Percentiles rank a stretch among this genome's conserved stretches.
Evolutionary conservation across 2,329 filamentous ascomycete species (phyloP).

Genomic region (Colletotrichum chlorophyti): DNA sequence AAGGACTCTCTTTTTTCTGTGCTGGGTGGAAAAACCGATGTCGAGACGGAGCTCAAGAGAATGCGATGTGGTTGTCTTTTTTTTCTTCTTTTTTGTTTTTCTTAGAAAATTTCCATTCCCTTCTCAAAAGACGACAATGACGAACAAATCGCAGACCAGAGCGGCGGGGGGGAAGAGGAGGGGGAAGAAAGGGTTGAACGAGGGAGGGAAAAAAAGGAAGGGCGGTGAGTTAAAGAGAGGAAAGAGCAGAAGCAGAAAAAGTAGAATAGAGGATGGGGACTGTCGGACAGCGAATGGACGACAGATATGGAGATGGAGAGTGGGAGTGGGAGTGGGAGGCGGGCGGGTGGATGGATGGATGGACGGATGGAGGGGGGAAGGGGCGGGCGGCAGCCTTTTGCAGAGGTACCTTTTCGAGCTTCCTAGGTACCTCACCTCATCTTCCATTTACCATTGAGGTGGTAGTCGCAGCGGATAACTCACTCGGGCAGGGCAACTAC

Average conservation of each 20-base stretch:
- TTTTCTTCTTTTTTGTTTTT: conserved; percentile 14
- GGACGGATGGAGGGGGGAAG: conserved; percentile 18
- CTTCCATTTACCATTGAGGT: no score
- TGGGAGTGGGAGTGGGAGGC: conserved; percentile 36
- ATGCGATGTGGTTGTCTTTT: conserved; percentile 13
- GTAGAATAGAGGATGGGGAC: conserved; percentile 42
- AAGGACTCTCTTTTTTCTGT: conserved; percentile 12
- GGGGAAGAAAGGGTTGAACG: conserved; percentile 35
- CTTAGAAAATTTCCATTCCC: conserved; percentile 12
- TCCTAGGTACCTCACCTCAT: no score
- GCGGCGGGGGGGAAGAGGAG: conserved; percentile 34
- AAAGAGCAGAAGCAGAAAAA: conserved; percentile 39
- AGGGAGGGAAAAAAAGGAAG: conserved; percentile 39
- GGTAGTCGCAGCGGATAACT: no score
- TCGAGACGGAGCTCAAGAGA: conserved; percentile 29
- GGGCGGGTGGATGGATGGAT: conserved; percentile 34
- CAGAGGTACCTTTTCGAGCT: no score
- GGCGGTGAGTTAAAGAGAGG: conserved; percentile 37
- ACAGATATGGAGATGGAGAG: conserved; percentile 37
- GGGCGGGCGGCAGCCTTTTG: conserved; percentile 29
- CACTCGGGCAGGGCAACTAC: no score
- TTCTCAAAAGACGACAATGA: conserved; percentile 36
- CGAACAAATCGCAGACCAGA: conserved; percentile 34
- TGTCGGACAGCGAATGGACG: conserved; percentile 27
- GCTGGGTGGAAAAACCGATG: conserved; percentile 27